These are phyloP conservation scores for Aegle marmelos DNA, from an alignment of 345 rosid species.

Conservation along the genomic window DNA sequence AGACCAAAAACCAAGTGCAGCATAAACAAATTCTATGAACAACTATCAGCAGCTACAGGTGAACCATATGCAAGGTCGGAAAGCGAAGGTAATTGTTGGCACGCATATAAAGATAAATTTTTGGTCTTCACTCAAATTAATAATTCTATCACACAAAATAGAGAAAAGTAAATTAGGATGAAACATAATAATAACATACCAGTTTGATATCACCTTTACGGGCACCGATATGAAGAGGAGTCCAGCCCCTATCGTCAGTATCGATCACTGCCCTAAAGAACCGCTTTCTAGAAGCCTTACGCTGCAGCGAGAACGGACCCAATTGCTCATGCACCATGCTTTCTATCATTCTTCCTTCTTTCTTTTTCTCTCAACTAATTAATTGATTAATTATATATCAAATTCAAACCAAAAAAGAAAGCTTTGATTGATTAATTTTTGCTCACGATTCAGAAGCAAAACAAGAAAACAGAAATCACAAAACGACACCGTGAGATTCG, in stretches of 20 bases:
- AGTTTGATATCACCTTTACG: slow-evolving; percentile 78
- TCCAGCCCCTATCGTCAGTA: slow-evolving; percentile 92
- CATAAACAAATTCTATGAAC: too few species aligned
- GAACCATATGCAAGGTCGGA: too few species aligned
- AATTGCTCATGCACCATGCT: slow-evolving; percentile 51
- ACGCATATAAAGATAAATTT: too few species aligned
- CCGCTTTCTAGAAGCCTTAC: slow-evolving; percentile 57
- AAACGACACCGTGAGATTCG: background rate
- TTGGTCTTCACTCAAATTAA: background rate
- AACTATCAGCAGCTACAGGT: too few species aligned
- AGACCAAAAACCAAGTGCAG: too few species aligned
- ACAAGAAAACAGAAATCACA: background rate
- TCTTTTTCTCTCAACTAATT: background rate
- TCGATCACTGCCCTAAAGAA: slow-evolving; percentile 44
- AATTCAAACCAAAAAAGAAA: background rate
- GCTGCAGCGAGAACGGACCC: slow-evolving; percentile 45
- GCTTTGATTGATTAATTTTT: background rate
- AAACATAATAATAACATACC: slow-evolving; percentile 19
- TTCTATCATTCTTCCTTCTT: background rate
- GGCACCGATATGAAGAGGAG: slow-evolving; percentile 78
- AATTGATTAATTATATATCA: background rate
- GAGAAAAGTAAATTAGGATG: background rate
- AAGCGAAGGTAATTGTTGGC: too few species aligned
- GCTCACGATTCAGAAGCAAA: background rate
- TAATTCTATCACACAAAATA: background rate